Evolutionary conservation across 371 early-diverging fungal species (phyloP).

Genomic region (Lichtheimia corymbifera): DNA sequence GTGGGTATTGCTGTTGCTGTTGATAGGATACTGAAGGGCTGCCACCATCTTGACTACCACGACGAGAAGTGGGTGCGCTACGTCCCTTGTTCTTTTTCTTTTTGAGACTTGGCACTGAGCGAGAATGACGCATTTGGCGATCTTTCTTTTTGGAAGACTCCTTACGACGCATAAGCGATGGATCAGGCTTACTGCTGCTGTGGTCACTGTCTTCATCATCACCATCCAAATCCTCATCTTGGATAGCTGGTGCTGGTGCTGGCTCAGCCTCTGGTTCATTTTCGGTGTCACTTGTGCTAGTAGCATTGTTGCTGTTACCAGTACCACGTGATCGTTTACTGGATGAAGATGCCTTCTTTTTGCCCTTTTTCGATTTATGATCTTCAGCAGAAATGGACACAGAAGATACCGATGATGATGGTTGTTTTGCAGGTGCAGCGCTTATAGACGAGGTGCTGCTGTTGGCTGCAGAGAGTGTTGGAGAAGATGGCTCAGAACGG

Average conservation of each 20-base stretch:
- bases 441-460: neutral
- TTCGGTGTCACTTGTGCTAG: neutral
- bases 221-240: constrained; percentile 8
- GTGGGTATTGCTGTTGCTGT: constrained; percentile 4
- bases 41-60: constrained; percentile 14
- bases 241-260: constrained; percentile 12
- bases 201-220: constrained; percentile 17
- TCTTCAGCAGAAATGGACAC: neutral
- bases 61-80: constrained; percentile 10
- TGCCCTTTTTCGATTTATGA: neutral
- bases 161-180: constrained; percentile 1
- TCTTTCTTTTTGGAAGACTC: constrained; percentile 5
- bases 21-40: neutral
- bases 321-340: constrained; percentile 3
- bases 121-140: constrained; percentile 23
- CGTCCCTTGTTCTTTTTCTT: constrained; percentile 34
- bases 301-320: neutral
- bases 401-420: neutral
- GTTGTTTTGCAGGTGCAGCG: neutral
- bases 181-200: constrained; percentile 8
- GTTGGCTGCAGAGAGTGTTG: constrained; percentile 1
- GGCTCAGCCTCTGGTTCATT: constrained; percentile 1
- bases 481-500: constrained; percentile 9
- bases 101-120: constrained; percentile 35
- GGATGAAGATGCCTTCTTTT: neutral